Base-by-base conservation (phyloP, 805 yeast species). In the Lipomyces oligophaga region DNA sequence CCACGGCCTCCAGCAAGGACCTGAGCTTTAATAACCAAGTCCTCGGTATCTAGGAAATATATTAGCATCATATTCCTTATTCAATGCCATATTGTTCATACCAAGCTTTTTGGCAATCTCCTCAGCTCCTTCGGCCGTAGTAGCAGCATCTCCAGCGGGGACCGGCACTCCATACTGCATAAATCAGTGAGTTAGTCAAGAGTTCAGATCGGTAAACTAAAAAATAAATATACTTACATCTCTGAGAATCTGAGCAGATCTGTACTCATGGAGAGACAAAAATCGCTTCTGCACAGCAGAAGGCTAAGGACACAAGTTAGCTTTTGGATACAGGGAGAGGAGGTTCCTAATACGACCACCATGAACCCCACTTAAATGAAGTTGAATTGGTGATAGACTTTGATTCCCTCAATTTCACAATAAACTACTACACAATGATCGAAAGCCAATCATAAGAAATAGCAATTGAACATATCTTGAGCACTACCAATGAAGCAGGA, bases 1-100 rank as follows among this genome's bases (percentile, higher is more conserved):
- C 99, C 99, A 73, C 99, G 83, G 66, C 99, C 99, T 73, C 99
- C 99, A 49, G 99, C 89, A 64, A 93, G 78, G 39, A 96, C 97
- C 74, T 93, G 99, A 53, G 98, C 98, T 76, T 93, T 93, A 69
- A 93, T 77, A 55, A 93, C 99, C 70, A 93, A 74, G 62, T 85
- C 94, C 63, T 81, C 80, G 58, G 85, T 76, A 60, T 61, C 55
- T 51, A 13, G 5, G 13, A 5, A 24, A 13, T 5, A 8, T 11
- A 20, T 21, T 28, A 28, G 13, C 6, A 22, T 8, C 19, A 39
- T 11, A 5, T 1, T 15, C 4, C 20, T 26, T 11, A 26, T 4
- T 21, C 16, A 18, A 34, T 3, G 30, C 15, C 11, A 10, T 26
- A 26, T 21, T 3, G 5, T 20, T 31, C 55, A 4, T 43, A 38